Base-by-base conservation (phyloP, 2,329 filamentous ascomycete genomes). In the Drechslerella stenobrocha region DNA sequence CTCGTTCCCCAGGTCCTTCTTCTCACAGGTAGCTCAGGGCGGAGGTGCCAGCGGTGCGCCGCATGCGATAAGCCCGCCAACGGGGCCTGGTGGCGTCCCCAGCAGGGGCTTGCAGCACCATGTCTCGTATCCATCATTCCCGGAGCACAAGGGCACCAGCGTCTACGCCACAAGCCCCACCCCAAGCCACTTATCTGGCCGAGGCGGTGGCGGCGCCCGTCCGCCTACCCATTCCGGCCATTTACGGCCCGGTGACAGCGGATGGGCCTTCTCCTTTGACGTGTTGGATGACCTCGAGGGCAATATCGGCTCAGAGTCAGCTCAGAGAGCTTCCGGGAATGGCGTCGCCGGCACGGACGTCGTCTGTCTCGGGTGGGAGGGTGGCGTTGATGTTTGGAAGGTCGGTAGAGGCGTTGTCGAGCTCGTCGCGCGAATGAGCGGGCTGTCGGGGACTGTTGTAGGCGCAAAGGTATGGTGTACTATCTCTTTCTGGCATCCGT, bases 361-460 rank as follows among this genome's bases (percentile, higher is more conserved):
- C 23, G 53, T 74, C 11, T 73, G 70, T 70, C 65, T 73, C 7
- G 73, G 72, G 3, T 74, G 71, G 71, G 72, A 74, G 46, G 73
- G 73, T 20, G 73, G 73, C 30, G 69, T 74, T 28, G 73, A 74
- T 57, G 61, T 74, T 28, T 73, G 72, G 73, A 72, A 69, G 37
- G 63, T 73, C 48, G 73, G 72, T 28, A 69, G 71, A 46, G 71
- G 71, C 9, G 70, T 72, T 30, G 52, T 78, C 52, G 75, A 73
- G 42, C 74, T 80, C 51, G 76, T 82, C 2, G 74, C 75, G 6
- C 76, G 77, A 47, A 70, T 78, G 37, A 77, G 78, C 69, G 58
- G 55, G 6, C 65, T 72, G 24, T 72, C 80, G 3, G 79, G 75
- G 0, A 70, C 69, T 4, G 73, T 74, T 0, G 76, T 75, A 7